Percentiles rank a stretch among this genome's conserved stretches.
phyloP scores from a whole-genome alignment of 176 grass and related monocot genomes.

The Melocanna baccifera region DNA sequence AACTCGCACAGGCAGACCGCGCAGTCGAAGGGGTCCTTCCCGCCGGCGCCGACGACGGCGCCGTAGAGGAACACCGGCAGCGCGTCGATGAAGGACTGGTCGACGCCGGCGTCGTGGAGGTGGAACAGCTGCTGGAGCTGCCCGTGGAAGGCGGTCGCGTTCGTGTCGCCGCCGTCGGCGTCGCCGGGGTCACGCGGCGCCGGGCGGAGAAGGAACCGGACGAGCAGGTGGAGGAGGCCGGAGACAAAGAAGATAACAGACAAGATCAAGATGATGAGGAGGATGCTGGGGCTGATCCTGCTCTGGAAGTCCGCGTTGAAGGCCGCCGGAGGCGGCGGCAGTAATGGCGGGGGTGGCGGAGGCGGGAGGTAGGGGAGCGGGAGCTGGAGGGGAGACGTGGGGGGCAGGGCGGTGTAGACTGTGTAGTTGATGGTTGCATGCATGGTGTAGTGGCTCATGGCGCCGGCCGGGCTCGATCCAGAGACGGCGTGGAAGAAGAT shows the following conservation, averaged over 20 bases:
- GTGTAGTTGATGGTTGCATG: conserved; percentile 29
- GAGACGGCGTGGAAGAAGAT: background rate
- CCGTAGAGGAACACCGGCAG: conserved; percentile 76
- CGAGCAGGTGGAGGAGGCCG: conserved; percentile 72
- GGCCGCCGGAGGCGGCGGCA: background rate
- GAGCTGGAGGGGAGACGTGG: conserved; percentile 38
- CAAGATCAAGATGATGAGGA: conserved; percentile 74
- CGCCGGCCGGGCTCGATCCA: conserved; percentile 15
- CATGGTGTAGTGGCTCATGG: conserved; percentile 39
- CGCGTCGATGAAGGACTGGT: conserved; percentile 80
- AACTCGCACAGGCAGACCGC: conserved; percentile 56
- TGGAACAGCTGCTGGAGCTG: conserved; percentile 92
- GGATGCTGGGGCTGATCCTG: conserved; percentile 71
- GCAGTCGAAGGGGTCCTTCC: conserved; percentile 67
- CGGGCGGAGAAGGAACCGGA: conserved; percentile 54
- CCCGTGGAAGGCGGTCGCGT: conserved; percentile 61
- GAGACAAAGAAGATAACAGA: conserved; percentile 81
- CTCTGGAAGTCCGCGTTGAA: conserved; percentile 38
- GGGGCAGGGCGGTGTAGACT: conserved; percentile 16
- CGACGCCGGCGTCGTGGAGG: conserved; percentile 86
- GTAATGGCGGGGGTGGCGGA: conserved; percentile 4
- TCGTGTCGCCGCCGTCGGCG: conserved; percentile 12
- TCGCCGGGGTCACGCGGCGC: conserved; percentile 22
- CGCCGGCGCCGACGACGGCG: conserved; percentile 36
- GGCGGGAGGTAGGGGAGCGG: conserved; percentile 46